Conservation (phyloP, 805 yeast genomes). For the Ogataea saltuana region DNA sequence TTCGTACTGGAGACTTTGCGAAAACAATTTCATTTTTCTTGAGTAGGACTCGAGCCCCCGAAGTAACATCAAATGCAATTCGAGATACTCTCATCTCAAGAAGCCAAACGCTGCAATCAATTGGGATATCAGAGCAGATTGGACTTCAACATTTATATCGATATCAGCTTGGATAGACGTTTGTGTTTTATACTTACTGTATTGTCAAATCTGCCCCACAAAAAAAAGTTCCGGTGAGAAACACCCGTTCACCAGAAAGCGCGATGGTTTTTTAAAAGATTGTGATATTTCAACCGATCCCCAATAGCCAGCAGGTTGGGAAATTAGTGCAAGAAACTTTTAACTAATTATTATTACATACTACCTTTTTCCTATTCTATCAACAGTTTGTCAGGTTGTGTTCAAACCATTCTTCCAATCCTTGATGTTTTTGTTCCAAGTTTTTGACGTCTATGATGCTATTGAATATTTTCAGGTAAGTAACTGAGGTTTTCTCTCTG, state of each 20-base stretch:
- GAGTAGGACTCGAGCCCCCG: not conserved
- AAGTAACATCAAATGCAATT: too few relatives aligned
- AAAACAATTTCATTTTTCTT: constrained; percentile 7
- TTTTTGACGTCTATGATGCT: constrained; percentile 21
- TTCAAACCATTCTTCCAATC: constrained; percentile 30
- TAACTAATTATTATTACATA: too few relatives aligned
- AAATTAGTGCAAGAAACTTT: too few relatives aligned
- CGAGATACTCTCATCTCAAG: not conserved
- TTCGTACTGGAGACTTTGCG: constrained; percentile 17
- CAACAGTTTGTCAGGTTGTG: constrained; percentile 17
- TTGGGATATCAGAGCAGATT: too few relatives aligned
- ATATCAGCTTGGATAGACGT: too few relatives aligned
- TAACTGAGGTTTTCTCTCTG: constrained; percentile 15
- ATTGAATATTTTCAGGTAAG: constrained; percentile 24
- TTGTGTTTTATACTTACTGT: not conserved
- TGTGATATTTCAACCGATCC: too few relatives aligned
- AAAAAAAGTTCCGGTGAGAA: not conserved
- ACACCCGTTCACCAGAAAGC: not conserved
- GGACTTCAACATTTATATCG: too few relatives aligned
- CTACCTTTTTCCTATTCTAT: too few relatives aligned
- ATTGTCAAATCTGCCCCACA: not conserved
- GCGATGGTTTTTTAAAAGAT: not conserved
- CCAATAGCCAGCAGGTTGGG: too few relatives aligned
- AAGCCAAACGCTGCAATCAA: too few relatives aligned
- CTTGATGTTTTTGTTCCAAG: constrained; percentile 21